Evolutionary conservation across 179 eudicot species (phyloP).

Genomic region (Beta macrorhiza): DNA sequence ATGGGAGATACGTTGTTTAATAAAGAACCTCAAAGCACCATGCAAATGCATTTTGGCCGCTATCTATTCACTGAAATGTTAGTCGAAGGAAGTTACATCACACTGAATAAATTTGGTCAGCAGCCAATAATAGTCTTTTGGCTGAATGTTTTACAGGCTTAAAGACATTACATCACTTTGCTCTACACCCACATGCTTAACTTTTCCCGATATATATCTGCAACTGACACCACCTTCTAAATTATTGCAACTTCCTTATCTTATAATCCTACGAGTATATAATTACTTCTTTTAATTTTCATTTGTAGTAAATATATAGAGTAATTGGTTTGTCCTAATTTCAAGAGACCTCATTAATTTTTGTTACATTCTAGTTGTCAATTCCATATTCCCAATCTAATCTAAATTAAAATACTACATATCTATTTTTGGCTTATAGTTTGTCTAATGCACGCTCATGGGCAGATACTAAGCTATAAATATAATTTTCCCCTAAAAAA

Average conservation of each 20-base stretch:
- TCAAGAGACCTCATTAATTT: background rate
- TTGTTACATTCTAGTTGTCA: no score
- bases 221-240: slow-evolving; percentile 12
- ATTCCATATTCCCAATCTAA: no score
- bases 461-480: no score
- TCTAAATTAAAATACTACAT: no score
- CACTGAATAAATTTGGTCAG: background rate
- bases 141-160: slow-evolving; percentile 9
- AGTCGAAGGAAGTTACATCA: slow-evolving; percentile 2
- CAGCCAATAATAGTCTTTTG: slow-evolving; percentile 7
- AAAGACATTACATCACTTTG: slow-evolving; percentile 34
- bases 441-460: no score
- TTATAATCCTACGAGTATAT: no score
- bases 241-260: slow-evolving; percentile 17
- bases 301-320: background rate
- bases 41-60: background rate
- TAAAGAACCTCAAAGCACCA: no score
- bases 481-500: no score
- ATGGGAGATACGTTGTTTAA: background rate
- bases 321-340: slow-evolving; percentile 1
- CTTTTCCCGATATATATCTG: background rate
- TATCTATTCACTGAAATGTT: slow-evolving; percentile 22
- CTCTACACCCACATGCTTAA: slow-evolving; percentile 28
- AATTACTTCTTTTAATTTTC: background rate
- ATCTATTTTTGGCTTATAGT: no score